Evolutionary conservation across 108 stramenopile species (phyloP).

Genomic region (Cyclostephanos invisitatus): DNA sequence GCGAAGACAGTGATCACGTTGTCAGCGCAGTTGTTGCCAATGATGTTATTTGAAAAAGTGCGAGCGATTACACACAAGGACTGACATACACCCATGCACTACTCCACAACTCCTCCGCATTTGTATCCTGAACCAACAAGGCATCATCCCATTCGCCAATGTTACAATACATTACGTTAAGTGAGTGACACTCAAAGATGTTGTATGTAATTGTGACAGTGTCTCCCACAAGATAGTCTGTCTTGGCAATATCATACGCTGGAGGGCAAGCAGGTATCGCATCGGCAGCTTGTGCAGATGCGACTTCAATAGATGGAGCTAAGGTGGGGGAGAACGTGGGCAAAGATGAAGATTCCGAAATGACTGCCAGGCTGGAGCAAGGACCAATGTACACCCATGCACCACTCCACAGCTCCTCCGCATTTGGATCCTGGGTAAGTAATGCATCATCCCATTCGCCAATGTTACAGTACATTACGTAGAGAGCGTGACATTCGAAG

Average conservation of each 20-base stretch:
- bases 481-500: slow-evolving; percentile 11
- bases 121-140: neutral
- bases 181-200: slow-evolving; percentile 11
- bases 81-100: slow-evolving; percentile 8
- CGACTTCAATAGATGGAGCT: neutral
- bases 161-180: slow-evolving; percentile 8
- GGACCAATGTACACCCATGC: slow-evolving; percentile 14
- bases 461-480: slow-evolving; percentile 12
- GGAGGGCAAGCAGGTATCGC: slow-evolving; percentile 2
- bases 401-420: slow-evolving; percentile 1
- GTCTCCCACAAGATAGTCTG: slow-evolving; percentile 14
- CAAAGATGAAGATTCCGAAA: neutral
- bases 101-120: slow-evolving; percentile 14
- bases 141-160: slow-evolving; percentile 13
- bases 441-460: slow-evolving; percentile 7
- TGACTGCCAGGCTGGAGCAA: neutral
- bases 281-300: neutral
- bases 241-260: slow-evolving; percentile 8
- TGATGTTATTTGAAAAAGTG: too few relatives aligned
- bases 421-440: neutral
- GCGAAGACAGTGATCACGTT: too few relatives aligned
- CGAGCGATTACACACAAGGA: neutral
- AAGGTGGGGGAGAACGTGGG: neutral
- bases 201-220: neutral
- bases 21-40: too few relatives aligned